Evolutionary conservation across 345 rosid species (phyloP), one percentile per base, ranked within the genome.

Genomic region (Salix purpurea): DNA sequence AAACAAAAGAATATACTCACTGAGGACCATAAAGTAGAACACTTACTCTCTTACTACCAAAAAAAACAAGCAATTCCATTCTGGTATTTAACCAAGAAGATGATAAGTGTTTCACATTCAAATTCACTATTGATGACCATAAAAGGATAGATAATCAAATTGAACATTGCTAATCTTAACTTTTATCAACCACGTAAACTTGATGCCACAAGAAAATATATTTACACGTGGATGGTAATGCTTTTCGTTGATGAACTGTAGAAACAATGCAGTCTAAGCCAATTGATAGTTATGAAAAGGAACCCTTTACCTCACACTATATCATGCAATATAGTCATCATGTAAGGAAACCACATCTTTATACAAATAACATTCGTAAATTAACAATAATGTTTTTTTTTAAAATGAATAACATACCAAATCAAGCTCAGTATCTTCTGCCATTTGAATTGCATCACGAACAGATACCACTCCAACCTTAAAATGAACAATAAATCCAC

Each of bases 391-490:
- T 34, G 36, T 4, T 32, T 32, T 30, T 32, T 9, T 6, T 19
- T 1, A 4, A 19, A 6, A 36, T 48, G 60, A 68, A 75, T 4
- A 39, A 39, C 82, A 80, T 89, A 93, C 97, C 98, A 96, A 77
- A 84, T 96, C 96, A 73, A 95, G 97, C 76, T 88, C 93, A 72
- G 92, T 90, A 76, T 89, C 96, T 30, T 86, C 97, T 76, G 99
- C 99, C 86, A 85, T 90, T 85, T 83, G 87, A 75, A 91, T 83
- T 16, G 99, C 99, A 78, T 91, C 88, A 24, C 65, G 79, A 87
- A 88, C 90, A 71, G 97, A 71, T 54, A 95, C 89, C 78, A 94
- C 83, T 65, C 98, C 98, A 81, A 93, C 86, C 99, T 95, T 7
- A 18, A 7, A 32, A 81, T 40, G 13, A 40, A 10, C 12, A 40